A percentile compares a stretch with the other conserved stretches of the same genome.
These are phyloP conservation scores for Yamadazyma siamensis DNA, from an alignment of 1,139 yeast species.

Conservation along the genomic window DNA sequence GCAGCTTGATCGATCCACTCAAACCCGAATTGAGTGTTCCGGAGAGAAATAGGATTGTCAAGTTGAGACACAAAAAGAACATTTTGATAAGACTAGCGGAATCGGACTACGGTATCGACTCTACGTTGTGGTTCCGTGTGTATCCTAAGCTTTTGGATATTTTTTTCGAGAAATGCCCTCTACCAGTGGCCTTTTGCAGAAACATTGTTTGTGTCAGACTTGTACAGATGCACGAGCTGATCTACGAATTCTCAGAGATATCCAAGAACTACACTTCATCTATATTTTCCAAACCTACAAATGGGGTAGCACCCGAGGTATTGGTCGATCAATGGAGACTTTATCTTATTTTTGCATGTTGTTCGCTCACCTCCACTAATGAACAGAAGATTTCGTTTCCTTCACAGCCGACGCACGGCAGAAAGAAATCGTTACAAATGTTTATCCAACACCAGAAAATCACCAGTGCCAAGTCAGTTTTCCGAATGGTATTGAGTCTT, in stretches of 20 bases:
- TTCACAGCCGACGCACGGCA: constrained; percentile 54
- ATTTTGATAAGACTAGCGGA: constrained; percentile 75
- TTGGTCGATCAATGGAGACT: constrained; percentile 86
- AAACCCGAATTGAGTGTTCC: constrained; percentile 72
- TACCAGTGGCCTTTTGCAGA: constrained; percentile 90
- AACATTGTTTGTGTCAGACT: constrained; percentile 87
- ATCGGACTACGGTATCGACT: constrained; percentile 91
- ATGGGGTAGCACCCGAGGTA: constrained; percentile 57
- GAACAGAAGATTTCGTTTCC: constrained; percentile 75
- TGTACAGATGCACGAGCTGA: constrained; percentile 84
- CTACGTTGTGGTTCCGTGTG: constrained; percentile 89
- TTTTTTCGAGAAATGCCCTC: constrained; percentile 81
- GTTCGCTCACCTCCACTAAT: constrained; percentile 84
- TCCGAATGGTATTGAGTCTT: constrained; percentile 82
- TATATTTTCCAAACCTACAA: constrained; percentile 28
- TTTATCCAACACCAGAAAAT: constrained; percentile 87
- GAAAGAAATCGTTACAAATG: constrained; percentile 73
- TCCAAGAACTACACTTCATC: constrained; percentile 41
- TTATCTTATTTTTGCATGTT: constrained; percentile 86
- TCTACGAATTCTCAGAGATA: constrained; percentile 60
- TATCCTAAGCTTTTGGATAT: constrained; percentile 73
- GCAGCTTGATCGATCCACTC: constrained; percentile 59
- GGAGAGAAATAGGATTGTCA: constrained; percentile 69
- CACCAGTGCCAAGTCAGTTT: constrained; percentile 88
- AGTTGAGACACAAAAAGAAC: constrained; percentile 61